Base-by-base conservation (phyloP, 495 filamentous ascomycete genomes). In the Hypoxylon cercidicola region DNA sequence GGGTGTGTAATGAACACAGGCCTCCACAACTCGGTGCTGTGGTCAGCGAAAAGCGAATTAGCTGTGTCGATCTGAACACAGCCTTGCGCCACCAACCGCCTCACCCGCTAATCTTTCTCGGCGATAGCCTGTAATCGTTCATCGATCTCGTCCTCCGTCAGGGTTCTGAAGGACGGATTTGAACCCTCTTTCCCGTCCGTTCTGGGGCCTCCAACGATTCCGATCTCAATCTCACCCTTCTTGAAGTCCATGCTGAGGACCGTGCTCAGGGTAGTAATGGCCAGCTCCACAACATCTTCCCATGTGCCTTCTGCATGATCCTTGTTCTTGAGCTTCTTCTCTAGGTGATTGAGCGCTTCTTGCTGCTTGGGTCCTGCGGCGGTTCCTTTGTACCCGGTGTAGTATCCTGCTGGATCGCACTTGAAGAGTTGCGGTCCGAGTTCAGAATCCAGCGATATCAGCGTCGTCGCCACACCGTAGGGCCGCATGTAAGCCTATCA, bases 311-410 rank as follows among this genome's bases (percentile, higher is more conserved):
- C 88, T 25, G 95, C 95, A 71, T 85, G 85, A 77, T 98, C 93
- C 89, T 96, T 97, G 88, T 96, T 97, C 87, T 98, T 98, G 80
- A 99, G 88, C 86, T 97, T 97, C 90, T 97, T 97, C 87, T 99
- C 95, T 51, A 99, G 83, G 73, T 93, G 89, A 75, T 98, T 99
- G 73, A 97, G 87, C 66, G 95, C 95, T 84, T 99, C 95, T 77
- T 99, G 95, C 74, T 96, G 92, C 81, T 99, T 99, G 47, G 95
- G 95, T 4, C 95, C 95, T 1, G 95, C 93, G 44, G 95, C 92
- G 9, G 95, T 97, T 52, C 92, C 95, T 83, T 98, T 99, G 87
- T 97, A 99, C 48, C 95, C 95, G 52, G 92, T 90, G 74, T 93
- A 98, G 82, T 99, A 99, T 16, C 95, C 95, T 49, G 95, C 95